Evolutionary conservation across 768 basidiomycete species (phyloP).

Genomic region (Auriscalpium microsporum): DNA sequence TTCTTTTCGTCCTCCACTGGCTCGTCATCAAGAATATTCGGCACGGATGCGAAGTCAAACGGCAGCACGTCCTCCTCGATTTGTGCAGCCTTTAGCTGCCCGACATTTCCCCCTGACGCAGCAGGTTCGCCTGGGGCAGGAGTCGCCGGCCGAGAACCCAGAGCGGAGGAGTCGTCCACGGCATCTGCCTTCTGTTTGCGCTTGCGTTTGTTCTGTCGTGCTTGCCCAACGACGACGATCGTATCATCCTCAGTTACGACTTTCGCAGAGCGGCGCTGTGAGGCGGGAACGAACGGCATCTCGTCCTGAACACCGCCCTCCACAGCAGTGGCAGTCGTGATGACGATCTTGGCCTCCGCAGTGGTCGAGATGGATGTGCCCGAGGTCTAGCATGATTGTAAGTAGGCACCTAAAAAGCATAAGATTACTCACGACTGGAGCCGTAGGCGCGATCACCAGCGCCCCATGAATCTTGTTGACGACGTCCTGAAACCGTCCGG

Average conservation of each 20-base stretch:
- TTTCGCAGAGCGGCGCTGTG: conserved; percentile 36
- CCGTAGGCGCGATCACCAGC: conserved; percentile 49
- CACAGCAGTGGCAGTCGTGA: background rate
- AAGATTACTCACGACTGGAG: conserved; percentile 20
- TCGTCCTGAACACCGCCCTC: conserved; percentile 45
- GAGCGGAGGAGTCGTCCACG: conserved; percentile 8
- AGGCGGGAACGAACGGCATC: conserved; percentile 69
- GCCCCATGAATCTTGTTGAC: conserved; percentile 60
- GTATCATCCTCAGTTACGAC: conserved; percentile 42
- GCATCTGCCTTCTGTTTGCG: conserved; percentile 29
- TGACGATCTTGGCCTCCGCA: conserved; percentile 1
- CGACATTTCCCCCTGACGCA: conserved; percentile 6
- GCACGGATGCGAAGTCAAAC: conserved; percentile 62
- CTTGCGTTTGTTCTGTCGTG: conserved; percentile 57
- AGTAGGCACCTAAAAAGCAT: too few relatives aligned
- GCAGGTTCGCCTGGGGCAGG: conserved; percentile 12
- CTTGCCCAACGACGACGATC: conserved; percentile 66
- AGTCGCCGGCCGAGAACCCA: conserved; percentile 8
- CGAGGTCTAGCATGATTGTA: too few relatives aligned
- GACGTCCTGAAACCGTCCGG: conserved; percentile 40
- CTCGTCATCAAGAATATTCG: conserved; percentile 64
- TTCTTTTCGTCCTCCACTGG: conserved; percentile 21
- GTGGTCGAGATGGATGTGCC: too few relatives aligned
- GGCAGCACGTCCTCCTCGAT: conserved; percentile 24
- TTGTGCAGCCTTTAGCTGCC: conserved; percentile 15